phyloP scores from a whole-genome alignment of 2,329 filamentous ascomycete genomes.

The Tolypocladium paradoxum region DNA sequence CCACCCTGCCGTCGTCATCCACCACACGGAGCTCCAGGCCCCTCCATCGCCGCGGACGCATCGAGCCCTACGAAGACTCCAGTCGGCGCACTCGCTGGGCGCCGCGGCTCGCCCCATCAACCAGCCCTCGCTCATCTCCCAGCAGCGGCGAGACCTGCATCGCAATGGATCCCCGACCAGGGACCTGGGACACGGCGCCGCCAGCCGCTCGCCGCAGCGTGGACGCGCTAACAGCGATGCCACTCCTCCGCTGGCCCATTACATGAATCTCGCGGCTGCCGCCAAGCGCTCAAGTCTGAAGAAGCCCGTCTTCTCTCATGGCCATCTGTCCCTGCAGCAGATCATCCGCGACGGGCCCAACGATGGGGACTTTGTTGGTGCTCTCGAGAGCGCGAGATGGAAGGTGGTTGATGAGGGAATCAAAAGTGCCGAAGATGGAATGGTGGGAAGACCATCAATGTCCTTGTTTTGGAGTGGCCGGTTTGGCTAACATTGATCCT shows the following conservation, averaged over 20 bases:
- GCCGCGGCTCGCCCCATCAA: slow-evolving; percentile 31
- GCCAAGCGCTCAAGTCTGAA: slow-evolving; percentile 28
- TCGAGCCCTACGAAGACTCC: slow-evolving; percentile 59
- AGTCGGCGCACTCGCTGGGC: slow-evolving; percentile 63
- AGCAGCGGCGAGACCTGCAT: slow-evolving; percentile 43
- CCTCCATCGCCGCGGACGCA: slow-evolving; percentile 54
- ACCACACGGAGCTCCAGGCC: slow-evolving; percentile 36
- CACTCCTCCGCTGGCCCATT: slow-evolving; percentile 27
- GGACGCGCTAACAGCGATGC: slow-evolving; percentile 66
- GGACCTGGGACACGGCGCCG: slow-evolving; percentile 5
- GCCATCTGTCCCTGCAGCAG: slow-evolving; percentile 56
- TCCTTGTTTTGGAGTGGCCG: neutral
- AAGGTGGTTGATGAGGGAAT: slow-evolving; percentile 68
- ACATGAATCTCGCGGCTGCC: slow-evolving; percentile 24
- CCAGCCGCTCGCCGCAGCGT: slow-evolving; percentile 38
- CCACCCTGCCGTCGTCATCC: neutral
- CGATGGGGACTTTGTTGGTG: slow-evolving; percentile 54
- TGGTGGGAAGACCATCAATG: slow-evolving; percentile 39
- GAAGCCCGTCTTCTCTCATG: slow-evolving; percentile 37
- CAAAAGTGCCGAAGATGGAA: slow-evolving; percentile 69
- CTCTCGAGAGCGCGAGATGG: slow-evolving; percentile 59
- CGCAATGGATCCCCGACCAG: slow-evolving; percentile 23
- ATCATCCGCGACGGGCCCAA: slow-evolving; percentile 73
- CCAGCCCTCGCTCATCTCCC: slow-evolving; percentile 49
- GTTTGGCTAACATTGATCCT: neutral